Percentiles rank a stretch among this genome's conserved stretches.
Evolutionary conservation across 352 stramenopile species (phyloP).

Genomic region (Phytopythium boreale): DNA sequence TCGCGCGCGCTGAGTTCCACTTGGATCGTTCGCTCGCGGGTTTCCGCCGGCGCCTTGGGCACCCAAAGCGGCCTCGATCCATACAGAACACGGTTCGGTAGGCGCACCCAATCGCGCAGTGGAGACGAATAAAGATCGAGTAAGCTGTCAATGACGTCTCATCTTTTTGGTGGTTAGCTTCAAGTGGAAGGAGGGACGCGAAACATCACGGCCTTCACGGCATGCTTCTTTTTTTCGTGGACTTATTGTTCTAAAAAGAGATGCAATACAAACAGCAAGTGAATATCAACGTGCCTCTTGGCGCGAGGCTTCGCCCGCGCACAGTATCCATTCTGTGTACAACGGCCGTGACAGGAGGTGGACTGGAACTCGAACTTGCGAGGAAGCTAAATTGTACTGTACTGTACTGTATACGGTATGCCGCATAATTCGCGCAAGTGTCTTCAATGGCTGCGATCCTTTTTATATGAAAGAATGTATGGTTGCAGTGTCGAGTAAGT

Average conservation of each 20-base stretch:
- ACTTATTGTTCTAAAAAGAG: background rate
- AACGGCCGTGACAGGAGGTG: constrained; percentile 1
- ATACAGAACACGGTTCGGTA: background rate
- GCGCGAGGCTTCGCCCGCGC: background rate
- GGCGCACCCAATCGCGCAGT: background rate
- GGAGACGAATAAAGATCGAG: background rate
- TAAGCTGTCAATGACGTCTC: background rate
- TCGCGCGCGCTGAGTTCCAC: background rate
- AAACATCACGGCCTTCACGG: background rate
- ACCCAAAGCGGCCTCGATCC: background rate
- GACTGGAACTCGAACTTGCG: background rate
- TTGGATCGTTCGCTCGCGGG: background rate
- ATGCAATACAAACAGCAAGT: background rate
- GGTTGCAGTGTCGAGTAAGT: background rate
- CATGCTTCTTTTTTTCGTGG: background rate
- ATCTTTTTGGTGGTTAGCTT: background rate
- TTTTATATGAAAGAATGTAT: background rate
- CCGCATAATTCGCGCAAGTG: background rate
- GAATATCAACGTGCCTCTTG: background rate
- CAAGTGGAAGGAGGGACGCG: background rate
- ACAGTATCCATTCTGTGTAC: background rate
- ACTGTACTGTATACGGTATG: too few species aligned
- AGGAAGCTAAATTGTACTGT: too few species aligned
- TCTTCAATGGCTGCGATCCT: background rate
- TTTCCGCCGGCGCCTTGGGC: background rate